A percentile compares a stretch with the other conserved stretches of the same genome.
These are phyloP conservation scores for Tinospora cordifolia DNA, from an alignment of 164 flowering plant species.

Conservation along the genomic window DNA sequence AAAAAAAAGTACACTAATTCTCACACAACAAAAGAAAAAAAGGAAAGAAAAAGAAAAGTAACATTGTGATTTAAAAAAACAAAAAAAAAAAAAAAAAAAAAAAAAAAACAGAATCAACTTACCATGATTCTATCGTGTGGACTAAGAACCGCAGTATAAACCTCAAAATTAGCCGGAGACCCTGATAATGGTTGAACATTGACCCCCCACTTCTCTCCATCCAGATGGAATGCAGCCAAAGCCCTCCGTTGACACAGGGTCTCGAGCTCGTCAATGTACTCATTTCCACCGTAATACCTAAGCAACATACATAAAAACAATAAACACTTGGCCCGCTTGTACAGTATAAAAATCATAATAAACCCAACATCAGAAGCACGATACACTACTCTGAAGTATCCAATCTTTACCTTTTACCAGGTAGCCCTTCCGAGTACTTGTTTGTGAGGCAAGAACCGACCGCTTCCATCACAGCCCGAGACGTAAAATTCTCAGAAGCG, in stretches of 20 bases:
- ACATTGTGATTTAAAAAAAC: background rate
- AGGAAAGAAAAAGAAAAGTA: background rate
- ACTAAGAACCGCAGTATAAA: conserved; percentile 79
- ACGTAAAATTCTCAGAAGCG: conserved; percentile 96
- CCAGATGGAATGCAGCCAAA: conserved; percentile 70
- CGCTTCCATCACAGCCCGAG: conserved; percentile 94
- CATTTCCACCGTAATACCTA: conserved; percentile 97
- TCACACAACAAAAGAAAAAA: background rate
- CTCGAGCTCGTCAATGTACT: conserved; percentile 86
- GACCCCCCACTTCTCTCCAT: conserved; percentile 82
- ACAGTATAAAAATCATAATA: background rate
- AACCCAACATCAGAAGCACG: background rate
- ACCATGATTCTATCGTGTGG: conserved; percentile 98
- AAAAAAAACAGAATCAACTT: conserved; percentile 2
- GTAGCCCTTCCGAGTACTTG: conserved; percentile 94
- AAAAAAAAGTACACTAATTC: background rate
- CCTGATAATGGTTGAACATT: conserved; percentile 98
- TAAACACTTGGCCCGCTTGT: background rate
- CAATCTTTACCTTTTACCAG: conserved; percentile 75
- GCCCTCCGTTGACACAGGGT: conserved; percentile 83
- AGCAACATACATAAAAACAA: background rate
- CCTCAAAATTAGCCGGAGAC: conserved; percentile 96
- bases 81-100: background rate
- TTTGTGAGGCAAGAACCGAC: conserved; percentile 95
- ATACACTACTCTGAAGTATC: background rate